phyloP scores from a whole-genome alignment of 164 flowering plant species.

The Santalum album region DNA sequence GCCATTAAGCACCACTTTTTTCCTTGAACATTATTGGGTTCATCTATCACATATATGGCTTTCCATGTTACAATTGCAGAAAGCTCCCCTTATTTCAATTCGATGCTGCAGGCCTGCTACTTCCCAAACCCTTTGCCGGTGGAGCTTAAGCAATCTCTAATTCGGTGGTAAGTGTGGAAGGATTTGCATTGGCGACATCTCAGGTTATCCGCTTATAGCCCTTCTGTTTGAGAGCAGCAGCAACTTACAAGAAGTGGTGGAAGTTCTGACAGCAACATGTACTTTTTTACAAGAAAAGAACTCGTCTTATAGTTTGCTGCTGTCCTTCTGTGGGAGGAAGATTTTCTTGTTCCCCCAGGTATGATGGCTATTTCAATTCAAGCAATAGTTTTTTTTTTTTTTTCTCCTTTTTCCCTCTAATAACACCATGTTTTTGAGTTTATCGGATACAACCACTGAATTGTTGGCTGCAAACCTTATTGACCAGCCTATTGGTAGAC shows the following conservation, averaged over 20 bases:
- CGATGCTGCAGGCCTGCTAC: constrained; percentile 21
- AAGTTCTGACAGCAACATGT: constrained; percentile 16
- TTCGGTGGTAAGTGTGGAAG: constrained; percentile 10
- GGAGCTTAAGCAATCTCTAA: constrained; percentile 15
- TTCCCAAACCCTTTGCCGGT: constrained; percentile 27
- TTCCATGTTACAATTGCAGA: background rate
- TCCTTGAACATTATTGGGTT: background rate
- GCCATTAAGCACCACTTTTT: background rate
- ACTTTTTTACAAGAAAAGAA: constrained; percentile 12
- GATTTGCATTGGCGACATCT: constrained; percentile 10
- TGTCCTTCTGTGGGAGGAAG: constrained; percentile 22
- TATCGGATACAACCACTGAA: background rate
- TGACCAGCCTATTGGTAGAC: too few relatives aligned
- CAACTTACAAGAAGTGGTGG: constrained; percentile 12
- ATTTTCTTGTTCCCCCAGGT: constrained; percentile 30
- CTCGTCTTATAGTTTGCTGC: constrained; percentile 15
- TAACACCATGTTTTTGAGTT: background rate
- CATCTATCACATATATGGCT: background rate
- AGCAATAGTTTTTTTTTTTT: too few relatives aligned
- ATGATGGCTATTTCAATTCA: background rate
- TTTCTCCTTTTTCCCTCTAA: too few relatives aligned
- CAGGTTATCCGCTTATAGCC: constrained; percentile 21
- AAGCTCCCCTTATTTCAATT: background rate
- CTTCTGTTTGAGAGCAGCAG: constrained; percentile 10
- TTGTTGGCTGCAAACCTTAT: background rate